A percentile compares a stretch with the other conserved stretches of the same genome.
phyloP scores from a whole-genome alignment of 768 basidiomycete species.

The Russula ochroleuca region DNA sequence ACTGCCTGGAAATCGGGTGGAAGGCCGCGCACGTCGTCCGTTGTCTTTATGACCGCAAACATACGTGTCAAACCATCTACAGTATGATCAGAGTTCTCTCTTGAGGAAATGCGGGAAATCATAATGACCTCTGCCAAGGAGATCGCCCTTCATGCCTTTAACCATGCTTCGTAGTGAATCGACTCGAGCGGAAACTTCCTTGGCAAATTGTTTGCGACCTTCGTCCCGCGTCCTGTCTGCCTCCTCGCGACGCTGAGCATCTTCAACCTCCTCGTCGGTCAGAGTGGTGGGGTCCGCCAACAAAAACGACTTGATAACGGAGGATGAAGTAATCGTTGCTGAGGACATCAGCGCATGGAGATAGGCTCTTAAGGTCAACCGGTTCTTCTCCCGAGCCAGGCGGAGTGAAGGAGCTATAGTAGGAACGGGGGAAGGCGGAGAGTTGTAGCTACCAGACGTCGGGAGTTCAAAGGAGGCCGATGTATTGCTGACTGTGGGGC shows the following conservation, averaged over 20 bases:
- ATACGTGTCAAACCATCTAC: constrained; percentile 84
- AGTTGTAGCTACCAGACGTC: constrained; percentile 29
- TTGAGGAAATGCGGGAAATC: not conserved
- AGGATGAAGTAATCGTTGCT: constrained; percentile 73
- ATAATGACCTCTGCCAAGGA: constrained; percentile 72
- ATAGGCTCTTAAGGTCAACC: constrained; percentile 89
- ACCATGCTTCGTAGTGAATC: constrained; percentile 81
- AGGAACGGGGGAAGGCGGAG: constrained; percentile 27
- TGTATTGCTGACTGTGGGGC: constrained; percentile 33
- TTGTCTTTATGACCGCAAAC: constrained; percentile 84
- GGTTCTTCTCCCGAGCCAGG: constrained; percentile 88
- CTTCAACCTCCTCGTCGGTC: constrained; percentile 68
- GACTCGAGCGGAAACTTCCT: constrained; percentile 81
- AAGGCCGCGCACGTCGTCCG: constrained; percentile 67
- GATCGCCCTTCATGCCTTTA: constrained; percentile 85
- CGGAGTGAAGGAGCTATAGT: constrained; percentile 34
- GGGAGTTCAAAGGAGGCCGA: constrained; percentile 9
- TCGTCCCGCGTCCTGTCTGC: constrained; percentile 86
- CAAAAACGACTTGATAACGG: constrained; percentile 83
- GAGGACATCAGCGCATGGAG: constrained; percentile 74
- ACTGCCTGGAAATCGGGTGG: constrained; percentile 86
- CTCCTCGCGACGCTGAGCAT: constrained; percentile 76
- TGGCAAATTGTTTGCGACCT: constrained; percentile 77
- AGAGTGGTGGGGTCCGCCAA: constrained; percentile 69
- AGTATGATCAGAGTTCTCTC: constrained; percentile 8